Evolutionary conservation across 2,329 filamentous ascomycete species (phyloP), one percentile per base, ranked within the genome.

Genomic region (Taxawa tesnikishii): DNA sequence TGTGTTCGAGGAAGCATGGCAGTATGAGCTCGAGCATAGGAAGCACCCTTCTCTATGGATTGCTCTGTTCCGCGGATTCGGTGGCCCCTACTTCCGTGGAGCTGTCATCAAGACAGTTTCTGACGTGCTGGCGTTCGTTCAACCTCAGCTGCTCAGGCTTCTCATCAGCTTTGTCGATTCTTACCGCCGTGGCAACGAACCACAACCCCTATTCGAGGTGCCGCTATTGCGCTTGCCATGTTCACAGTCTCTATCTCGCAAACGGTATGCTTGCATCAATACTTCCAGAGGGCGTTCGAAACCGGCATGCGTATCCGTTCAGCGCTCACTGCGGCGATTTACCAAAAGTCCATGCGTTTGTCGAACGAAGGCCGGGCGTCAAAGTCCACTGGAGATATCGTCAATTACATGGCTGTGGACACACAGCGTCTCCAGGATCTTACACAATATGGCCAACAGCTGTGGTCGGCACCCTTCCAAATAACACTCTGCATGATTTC

Each of bases 371-470:
- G 90, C 6, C 75, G 88, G 33, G 72, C 85, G 2, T 61, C 76
- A 27, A 94, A 96, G 60, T 83, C 83, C 1, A 98, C 90, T 0
- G 90, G 90, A 36, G 92, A 98, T 49, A 96, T 98, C 49, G 90
- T 98, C 54, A 98, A 98, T 53, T 90, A 94, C 59, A 98, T 98
- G 88, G 90, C 92, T 28, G 88, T 98, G 7, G 90, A 98, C 53
- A 88, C 88, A 10, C 90, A 98, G 58, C 79, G 92, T 43, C 69
- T 98, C 12, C 83, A 94, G 49, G 90, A 98, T 58, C 65, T 98
- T 36, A 84, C 88, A 2, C 92, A 98, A 50, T 98, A 90, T 53
- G 85, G 83, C 12, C 87, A 93, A 52, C 88, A 96, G 55, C 63
- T 93, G 8, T 94, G 90, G 85, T 94, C 87, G 26, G 88, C 92